These are phyloP conservation scores for Brachypodium distachyon DNA, from an alignment of 202 grass and related monocot genomes.

Conservation along the genomic window DNA sequence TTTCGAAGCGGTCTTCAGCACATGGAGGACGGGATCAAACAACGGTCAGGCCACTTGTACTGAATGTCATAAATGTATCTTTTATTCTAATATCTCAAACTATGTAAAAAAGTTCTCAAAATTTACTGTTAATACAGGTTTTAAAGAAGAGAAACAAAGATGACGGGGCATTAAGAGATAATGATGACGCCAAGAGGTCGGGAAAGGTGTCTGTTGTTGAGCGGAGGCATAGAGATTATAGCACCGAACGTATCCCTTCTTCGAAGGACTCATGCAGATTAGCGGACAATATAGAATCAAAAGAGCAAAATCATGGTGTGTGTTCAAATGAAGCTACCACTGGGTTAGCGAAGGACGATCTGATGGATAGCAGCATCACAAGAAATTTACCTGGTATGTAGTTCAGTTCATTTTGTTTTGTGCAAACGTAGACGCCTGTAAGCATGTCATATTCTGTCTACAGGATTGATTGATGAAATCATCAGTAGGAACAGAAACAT, in stretches of 20 bases:
- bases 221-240: slow-evolving; percentile 38
- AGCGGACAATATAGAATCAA: slow-evolving; percentile 34
- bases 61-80: background rate
- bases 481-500: slow-evolving; percentile 53
- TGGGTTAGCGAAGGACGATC: slow-evolving; percentile 34
- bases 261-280: slow-evolving; percentile 50
- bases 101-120: slow-evolving; percentile 22
- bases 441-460: slow-evolving; percentile 22
- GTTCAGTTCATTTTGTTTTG: slow-evolving; percentile 15
- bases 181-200: slow-evolving; percentile 49
- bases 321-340: slow-evolving; percentile 41
- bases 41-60: slow-evolving; percentile 37
- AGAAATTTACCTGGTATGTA: slow-evolving; percentile 66
- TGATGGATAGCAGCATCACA: slow-evolving; percentile 27
- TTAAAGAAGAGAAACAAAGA: slow-evolving; percentile 87
- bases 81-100: background rate
- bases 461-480: slow-evolving; percentile 88
- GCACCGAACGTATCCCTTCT: slow-evolving; percentile 25
- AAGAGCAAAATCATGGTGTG: slow-evolving; percentile 43
- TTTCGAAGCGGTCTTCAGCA: slow-evolving; percentile 74
- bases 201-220: slow-evolving; percentile 39
- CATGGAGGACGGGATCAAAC: slow-evolving; percentile 70
- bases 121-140: slow-evolving; percentile 38
- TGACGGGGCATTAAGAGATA: slow-evolving; percentile 47
- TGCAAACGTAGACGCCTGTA: background rate